Base-by-base conservation (phyloP, 164 flowering plant species). In the Protea cynaroides region DNA sequence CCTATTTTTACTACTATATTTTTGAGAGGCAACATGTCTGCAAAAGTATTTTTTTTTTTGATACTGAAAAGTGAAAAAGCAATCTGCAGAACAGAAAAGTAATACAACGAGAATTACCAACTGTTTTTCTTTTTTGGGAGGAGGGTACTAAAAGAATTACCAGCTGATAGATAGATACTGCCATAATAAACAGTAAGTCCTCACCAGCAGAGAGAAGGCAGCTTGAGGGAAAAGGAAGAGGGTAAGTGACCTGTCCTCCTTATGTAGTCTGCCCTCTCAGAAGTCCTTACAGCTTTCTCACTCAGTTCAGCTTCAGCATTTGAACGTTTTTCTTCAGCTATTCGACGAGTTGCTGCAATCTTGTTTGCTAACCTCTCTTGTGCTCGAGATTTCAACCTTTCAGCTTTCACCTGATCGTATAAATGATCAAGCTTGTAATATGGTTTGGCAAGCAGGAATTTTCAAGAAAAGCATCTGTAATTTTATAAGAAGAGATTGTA, bases 181-280 rank as follows among this genome's bases (percentile, higher is more conserved):
- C 56, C 65, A 6, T 37, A 56, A 38, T 57, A 57, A 34, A 54
- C 8, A 56, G 37, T 47, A 47, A 23, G 15, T 17, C 46, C 15
- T 63, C 83, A 86, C 92, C 97, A 86, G 80, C 98, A 89, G 36
- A 79, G 67, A 23, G 94, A 89, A 74, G 91, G 97, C 73, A 86
- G 53, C 75, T 87, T 89, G 72, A 87, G 78, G 72, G 86, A 85
- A 79, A 81, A 83, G 3, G 92, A 82, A 58, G 88, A 84, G 1
- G 98, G 97, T 65, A 87, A 73, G 62, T 83, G 92, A 36, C 98
- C 98, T 0, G 92, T 91, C 71, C 96, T 87, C 63, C 89, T 78
- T 56, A 91, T 91, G 65, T 89, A 89, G 64, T 94, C 97, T 61
- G 96, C 96, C 56, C 73, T 83, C 63, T 91, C 96, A 5, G 97